These are phyloP conservation scores for Candida sp. DNA, from an alignment of 1,139 yeast genomes.

Conservation along the genomic window DNA sequence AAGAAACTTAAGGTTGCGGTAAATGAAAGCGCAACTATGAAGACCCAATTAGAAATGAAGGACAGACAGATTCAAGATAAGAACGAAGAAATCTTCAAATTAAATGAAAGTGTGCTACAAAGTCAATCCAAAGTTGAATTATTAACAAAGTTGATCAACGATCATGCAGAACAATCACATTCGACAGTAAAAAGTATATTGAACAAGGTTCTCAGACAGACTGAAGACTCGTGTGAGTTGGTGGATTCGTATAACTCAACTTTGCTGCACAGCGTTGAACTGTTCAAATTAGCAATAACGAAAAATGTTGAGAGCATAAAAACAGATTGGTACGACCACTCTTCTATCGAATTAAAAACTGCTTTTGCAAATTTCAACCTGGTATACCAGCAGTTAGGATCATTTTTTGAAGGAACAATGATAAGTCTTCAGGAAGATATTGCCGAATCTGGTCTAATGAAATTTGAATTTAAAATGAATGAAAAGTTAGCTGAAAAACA, in stretches of 20 bases:
- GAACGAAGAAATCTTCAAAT: neutral
- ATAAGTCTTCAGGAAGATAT: neutral
- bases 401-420: neutral
- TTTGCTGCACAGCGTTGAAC: neutral
- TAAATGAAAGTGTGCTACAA: neutral
- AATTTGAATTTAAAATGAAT: neutral
- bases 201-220: neutral
- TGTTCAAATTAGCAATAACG: neutral
- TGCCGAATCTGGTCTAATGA: neutral
- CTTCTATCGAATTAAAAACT: neutral
- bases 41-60: neutral
- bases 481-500: neutral
- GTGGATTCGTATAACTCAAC: conserved; percentile 1
- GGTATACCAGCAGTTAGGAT: neutral
- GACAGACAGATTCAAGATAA: neutral
- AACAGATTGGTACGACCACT: conserved; percentile 1
- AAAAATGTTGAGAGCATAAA: neutral
- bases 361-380: neutral
- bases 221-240: conserved; percentile 1
- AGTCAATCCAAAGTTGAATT: neutral
- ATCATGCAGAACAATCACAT: conserved; percentile 1
- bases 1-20: neutral
- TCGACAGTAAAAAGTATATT: neutral
- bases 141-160: neutral
- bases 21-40: neutral